Base-by-base conservation (phyloP, 2,329 filamentous ascomycete genomes). In the Fusarium guadeloupense region DNA sequence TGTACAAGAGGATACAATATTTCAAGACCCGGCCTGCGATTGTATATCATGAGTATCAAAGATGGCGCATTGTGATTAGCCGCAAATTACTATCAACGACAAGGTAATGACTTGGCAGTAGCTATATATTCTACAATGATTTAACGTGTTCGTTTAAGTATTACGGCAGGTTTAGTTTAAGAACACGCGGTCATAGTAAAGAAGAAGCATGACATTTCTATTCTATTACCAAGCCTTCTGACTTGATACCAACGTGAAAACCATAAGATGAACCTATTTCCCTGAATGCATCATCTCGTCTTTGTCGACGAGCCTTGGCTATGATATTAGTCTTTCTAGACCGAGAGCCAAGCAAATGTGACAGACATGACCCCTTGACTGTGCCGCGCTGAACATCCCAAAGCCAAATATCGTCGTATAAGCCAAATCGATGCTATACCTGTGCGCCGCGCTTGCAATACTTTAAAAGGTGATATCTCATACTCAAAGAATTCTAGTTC, bases 21-120 rank as follows among this genome's bases (percentile, higher is more conserved):
- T 97, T 75, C 79, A 83, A 33, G 90, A 97, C 72, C 89, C 84
- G 87, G 4, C 77, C 81, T 16, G 89, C 88, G 39, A 91, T 90
- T 5, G 86, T 87, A 62, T 85, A 84, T 0, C 83, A 93, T 64
- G 80, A 96, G 92, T 72, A 96, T 97, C 72, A 93, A 97, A 76
- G 90, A 97, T 14, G 83, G 93, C 67, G 88, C 91, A 30, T 80
- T 97, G 74, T 90, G 97, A 0, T 96, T 97, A 81, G 90, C 23
- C 9, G 6, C 17, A 16, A 21, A 21, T 17, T 13, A 10, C n/a
- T 12, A 14, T 14, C 13, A 23, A 23, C 8, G 19, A 3, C 16
- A 35, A 14, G 8, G 12, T 12, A 38, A 31, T 38, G 9, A 31
- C 28, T 41, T 9, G 25, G 13, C 17, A 9, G 7, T 33, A 9